phyloP scores from a whole-genome alignment of 345 rosid genomes.

The Citrus inodora region DNA sequence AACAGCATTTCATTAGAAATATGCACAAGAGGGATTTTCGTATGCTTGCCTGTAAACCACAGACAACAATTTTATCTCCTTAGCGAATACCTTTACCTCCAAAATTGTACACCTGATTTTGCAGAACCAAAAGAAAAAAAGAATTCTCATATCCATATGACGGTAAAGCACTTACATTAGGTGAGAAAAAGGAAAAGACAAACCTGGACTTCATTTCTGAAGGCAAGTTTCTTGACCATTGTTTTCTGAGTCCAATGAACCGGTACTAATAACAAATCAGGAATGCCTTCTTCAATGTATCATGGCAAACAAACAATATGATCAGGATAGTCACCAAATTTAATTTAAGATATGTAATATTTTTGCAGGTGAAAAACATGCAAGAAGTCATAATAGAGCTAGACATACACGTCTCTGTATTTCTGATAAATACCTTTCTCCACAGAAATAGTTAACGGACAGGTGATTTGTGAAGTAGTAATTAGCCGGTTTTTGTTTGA shows the following conservation, averaged over 20 bases:
- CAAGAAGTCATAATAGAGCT: background rate
- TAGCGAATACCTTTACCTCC: constrained; percentile 88
- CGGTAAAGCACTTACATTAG: too few species aligned
- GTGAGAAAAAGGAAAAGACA: background rate
- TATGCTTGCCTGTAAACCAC: constrained; percentile 81
- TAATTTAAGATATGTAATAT: background rate
- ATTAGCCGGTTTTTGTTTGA: too few species aligned
- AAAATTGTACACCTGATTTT: constrained; percentile 82
- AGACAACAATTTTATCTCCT: constrained; percentile 91
- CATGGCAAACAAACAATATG: constrained; percentile 18
- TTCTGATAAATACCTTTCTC: too few species aligned
- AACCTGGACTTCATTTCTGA: constrained; percentile 76
- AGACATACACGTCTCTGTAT: background rate
- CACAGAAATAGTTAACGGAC: too few species aligned
- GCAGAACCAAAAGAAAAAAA: constrained; percentile 22
- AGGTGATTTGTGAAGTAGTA: too few species aligned
- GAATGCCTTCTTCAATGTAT: constrained; percentile 87
- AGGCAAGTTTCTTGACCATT: constrained; percentile 86
- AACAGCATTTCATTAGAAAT: background rate
- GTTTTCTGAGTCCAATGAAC: constrained; percentile 94
- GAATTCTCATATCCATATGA: constrained; percentile 9
- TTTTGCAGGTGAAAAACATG: background rate
- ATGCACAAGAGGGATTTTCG: background rate
- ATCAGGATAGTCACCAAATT: constrained; percentile 6
- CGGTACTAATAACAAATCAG: constrained; percentile 69